Percentiles rank a stretch among this genome's conserved stretches.
These are phyloP conservation scores for Boeremia exigua DNA, from an alignment of 2,329 filamentous ascomycete species.

Conservation along the genomic window DNA sequence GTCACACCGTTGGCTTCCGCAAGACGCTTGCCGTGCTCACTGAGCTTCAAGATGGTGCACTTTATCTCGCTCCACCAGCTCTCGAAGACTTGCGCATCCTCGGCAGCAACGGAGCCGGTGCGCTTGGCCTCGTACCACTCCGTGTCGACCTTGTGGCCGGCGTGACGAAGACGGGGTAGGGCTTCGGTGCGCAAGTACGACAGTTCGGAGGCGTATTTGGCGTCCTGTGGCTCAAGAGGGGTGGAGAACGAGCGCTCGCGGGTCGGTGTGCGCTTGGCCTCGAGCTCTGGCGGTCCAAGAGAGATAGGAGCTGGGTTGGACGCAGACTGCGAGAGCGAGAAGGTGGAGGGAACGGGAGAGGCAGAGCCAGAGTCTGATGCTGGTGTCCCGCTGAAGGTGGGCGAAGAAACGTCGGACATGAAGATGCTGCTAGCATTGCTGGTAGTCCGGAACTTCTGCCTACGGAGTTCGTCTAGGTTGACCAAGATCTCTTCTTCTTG, in stretches of 20 bases:
- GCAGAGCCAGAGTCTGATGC: constrained; percentile 33
- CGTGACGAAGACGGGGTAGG: constrained; percentile 53
- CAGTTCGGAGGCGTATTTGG: constrained; percentile 45
- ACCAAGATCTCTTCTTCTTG: constrained; percentile 31
- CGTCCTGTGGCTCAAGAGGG: constrained; percentile 43
- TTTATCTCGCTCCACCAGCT: constrained; percentile 50
- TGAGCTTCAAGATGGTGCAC: constrained; percentile 39
- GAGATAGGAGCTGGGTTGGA: constrained; percentile 40
- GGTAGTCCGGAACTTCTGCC: constrained; percentile 31
- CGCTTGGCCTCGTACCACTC: constrained; percentile 44
- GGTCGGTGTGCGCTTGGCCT: constrained; percentile 21
- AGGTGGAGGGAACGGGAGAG: constrained; percentile 30
- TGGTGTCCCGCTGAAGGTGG: constrained; percentile 31
- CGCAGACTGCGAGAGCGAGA: constrained; percentile 30
- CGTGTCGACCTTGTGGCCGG: constrained; percentile 41
- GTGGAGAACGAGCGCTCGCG: constrained; percentile 43
- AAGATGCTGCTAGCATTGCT: constrained; percentile 42
- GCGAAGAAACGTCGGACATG: constrained; percentile 34
- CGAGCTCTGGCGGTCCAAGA: constrained; percentile 29
- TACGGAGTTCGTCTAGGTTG: constrained; percentile 34
- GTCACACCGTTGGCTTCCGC: constrained; percentile 32
- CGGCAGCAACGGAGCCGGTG: constrained; percentile 18
- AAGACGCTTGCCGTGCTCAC: constrained; percentile 38
- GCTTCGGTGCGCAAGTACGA: constrained; percentile 49
- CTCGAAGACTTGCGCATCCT: constrained; percentile 44